phyloP scores from a whole-genome alignment of 768 basidiomycete species.

The Calocybe cyanea region DNA sequence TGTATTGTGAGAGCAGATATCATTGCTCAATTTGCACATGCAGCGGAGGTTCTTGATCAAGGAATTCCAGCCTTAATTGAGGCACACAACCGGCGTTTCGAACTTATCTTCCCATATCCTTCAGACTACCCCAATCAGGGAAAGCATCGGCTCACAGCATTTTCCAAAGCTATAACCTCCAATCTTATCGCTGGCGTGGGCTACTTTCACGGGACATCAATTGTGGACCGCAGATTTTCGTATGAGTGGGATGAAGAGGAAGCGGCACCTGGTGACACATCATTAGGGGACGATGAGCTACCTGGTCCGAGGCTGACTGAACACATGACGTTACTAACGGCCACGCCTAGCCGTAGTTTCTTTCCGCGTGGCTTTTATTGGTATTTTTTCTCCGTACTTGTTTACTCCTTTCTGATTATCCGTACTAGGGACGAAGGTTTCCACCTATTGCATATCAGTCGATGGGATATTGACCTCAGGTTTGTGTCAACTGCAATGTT shows the following conservation, averaged over 20 bases:
- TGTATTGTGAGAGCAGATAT: no score
- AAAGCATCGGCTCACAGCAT: conserved; percentile 50
- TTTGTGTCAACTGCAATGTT: conserved; percentile 18
- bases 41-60: conserved; percentile 63
- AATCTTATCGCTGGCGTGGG: conserved; percentile 92
- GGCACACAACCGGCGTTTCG: conserved; percentile 66
- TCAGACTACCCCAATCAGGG: conserved; percentile 46
- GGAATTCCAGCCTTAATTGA: conserved; percentile 65
- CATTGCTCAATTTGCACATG: conserved; percentile 3
- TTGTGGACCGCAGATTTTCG: conserved; percentile 80
- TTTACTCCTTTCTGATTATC: conserved; percentile 11
- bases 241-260: conserved; percentile 88
- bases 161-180: conserved; percentile 87
- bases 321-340: conserved; percentile 76
- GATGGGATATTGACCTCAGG: conserved; percentile 91
- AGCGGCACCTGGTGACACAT: conserved; percentile 25
- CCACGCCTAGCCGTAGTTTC: conserved; percentile 94
- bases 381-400: conserved; percentile 31
- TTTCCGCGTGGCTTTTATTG: conserved; percentile 98
- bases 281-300: conserved; percentile 34
- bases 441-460: conserved; percentile 86
- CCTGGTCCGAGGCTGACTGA: conserved; percentile 68
- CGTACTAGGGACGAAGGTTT: conserved; percentile 89
- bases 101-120: conserved; percentile 64
- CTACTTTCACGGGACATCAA: conserved; percentile 90